Conservation (phyloP, 768 basidiomycete species). For the Nevesoporus exiguus region DNA sequence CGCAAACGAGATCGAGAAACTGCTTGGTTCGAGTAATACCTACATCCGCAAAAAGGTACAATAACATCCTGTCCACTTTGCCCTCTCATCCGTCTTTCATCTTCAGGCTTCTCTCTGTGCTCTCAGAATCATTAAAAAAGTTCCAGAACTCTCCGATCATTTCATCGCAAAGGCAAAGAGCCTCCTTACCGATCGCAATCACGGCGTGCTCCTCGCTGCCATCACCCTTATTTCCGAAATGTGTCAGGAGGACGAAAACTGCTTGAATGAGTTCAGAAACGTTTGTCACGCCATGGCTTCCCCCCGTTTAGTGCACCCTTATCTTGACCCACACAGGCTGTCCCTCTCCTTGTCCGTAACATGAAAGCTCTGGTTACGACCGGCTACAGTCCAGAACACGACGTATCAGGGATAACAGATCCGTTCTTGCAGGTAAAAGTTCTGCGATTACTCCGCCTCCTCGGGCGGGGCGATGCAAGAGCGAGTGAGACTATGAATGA, state of each 20-base stretch:
- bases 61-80: neutral
- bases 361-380: conserved; percentile 93
- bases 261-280: conserved; percentile 85
- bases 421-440: conserved; percentile 95
- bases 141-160: conserved; percentile 93
- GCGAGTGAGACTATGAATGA: conserved; percentile 98
- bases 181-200: conserved; percentile 92
- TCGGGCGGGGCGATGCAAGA: conserved; percentile 79
- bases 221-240: conserved; percentile 95
- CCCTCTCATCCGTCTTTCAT: neutral
- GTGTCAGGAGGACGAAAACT: conserved; percentile 72
- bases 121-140: conserved; percentile 89
- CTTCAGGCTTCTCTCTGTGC: conserved; percentile 90
- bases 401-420: conserved; percentile 98
- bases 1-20: conserved; percentile 95
- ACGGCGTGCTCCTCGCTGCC: conserved; percentile 91
- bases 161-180: conserved; percentile 86
- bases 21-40: conserved; percentile 94
- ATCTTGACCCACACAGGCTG: conserved; percentile 53
- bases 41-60: conserved; percentile 97
- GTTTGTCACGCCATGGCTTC: conserved; percentile 48
- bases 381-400: conserved; percentile 97
- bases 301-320: conserved; percentile 3
- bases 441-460: conserved; percentile 80
- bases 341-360: conserved; percentile 90